Conservation (phyloP, 2,329 filamentous ascomycete species). For the Fusarium protoensiforme region DNA sequence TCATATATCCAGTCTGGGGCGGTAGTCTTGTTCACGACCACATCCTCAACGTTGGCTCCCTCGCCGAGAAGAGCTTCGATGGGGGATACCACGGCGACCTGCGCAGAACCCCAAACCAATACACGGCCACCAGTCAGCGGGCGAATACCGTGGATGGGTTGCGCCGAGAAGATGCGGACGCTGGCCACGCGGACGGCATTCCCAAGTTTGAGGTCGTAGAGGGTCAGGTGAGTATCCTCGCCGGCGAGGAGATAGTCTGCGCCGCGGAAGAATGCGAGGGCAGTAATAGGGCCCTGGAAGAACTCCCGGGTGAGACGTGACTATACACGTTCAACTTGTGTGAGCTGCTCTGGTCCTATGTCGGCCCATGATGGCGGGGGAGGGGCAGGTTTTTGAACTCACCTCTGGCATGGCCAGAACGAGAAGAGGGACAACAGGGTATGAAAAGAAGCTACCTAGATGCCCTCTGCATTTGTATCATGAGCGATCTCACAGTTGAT, state of each 20-base stretch:
- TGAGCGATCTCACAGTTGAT: neutral
- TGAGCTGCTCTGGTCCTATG: conserved; percentile 9
- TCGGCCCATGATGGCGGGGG: conserved; percentile 37
- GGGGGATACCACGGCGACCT: conserved; percentile 54
- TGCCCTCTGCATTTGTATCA: neutral
- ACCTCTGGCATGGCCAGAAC: conserved; percentile 28
- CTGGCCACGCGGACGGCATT: conserved; percentile 51
- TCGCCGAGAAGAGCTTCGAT: conserved; percentile 44
- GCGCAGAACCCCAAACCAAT: conserved; percentile 78
- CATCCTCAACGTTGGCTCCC: conserved; percentile 23
- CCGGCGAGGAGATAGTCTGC: conserved; percentile 63
- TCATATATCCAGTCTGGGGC: conserved; percentile 84
- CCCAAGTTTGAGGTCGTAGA: conserved; percentile 58
- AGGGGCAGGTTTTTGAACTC: conserved; percentile 36
- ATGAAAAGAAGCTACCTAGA: neutral
- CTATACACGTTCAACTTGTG: conserved; percentile 3
- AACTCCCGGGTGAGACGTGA: conserved; percentile 48
- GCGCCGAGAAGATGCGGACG: conserved; percentile 70
- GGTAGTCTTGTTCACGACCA: conserved; percentile 50
- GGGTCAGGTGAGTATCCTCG: conserved; percentile 67
- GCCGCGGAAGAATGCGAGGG: conserved; percentile 62
- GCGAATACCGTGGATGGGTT: conserved; percentile 80
- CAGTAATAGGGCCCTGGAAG: conserved; percentile 67
- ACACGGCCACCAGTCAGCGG: conserved; percentile 52
- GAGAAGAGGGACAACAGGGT: neutral